These are phyloP conservation scores for Pestalotiopsis sp. DNA, from an alignment of 2,329 filamentous ascomycete species.

Conservation along the genomic window DNA sequence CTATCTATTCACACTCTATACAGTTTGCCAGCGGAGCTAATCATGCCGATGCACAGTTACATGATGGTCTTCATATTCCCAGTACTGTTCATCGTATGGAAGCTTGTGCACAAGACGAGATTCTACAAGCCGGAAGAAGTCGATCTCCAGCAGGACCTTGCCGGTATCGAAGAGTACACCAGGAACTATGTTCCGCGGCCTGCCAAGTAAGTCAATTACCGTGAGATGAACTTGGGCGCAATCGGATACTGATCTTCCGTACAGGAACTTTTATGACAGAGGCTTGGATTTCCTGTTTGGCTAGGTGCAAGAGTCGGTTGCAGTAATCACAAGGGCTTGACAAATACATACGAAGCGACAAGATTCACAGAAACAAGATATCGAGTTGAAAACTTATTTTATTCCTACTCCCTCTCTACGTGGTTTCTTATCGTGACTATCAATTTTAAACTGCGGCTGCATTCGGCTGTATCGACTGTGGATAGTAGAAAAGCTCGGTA, in stretches of 20 bases:
- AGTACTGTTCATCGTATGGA: conserved; percentile 71
- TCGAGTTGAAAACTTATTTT: too few relatives aligned
- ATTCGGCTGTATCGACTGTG: conserved; percentile 11
- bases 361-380: too few relatives aligned
- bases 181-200: conserved; percentile 57
- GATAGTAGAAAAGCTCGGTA: conserved; percentile 9
- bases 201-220: conserved; percentile 47
- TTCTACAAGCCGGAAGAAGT: conserved; percentile 59
- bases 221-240: neutral
- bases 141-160: conserved; percentile 64
- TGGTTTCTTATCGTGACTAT: too few relatives aligned
- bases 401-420: too few relatives aligned
- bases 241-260: neutral
- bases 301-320: neutral
- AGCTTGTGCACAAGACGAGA: conserved; percentile 66
- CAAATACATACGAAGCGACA: neutral
- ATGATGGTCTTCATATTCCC: conserved; percentile 75
- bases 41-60: conserved; percentile 46
- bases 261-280: conserved; percentile 7
- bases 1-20: neutral
- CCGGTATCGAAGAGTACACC: conserved; percentile 70
- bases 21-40: neutral
- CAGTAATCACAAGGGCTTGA: neutral
- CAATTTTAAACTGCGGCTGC: neutral
- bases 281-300: conserved; percentile 1